Evolutionary conservation across 2,329 filamentous ascomycete species (phyloP), one percentile per base, ranked within the genome.

Genomic region (Cytospora schulzeri): DNA sequence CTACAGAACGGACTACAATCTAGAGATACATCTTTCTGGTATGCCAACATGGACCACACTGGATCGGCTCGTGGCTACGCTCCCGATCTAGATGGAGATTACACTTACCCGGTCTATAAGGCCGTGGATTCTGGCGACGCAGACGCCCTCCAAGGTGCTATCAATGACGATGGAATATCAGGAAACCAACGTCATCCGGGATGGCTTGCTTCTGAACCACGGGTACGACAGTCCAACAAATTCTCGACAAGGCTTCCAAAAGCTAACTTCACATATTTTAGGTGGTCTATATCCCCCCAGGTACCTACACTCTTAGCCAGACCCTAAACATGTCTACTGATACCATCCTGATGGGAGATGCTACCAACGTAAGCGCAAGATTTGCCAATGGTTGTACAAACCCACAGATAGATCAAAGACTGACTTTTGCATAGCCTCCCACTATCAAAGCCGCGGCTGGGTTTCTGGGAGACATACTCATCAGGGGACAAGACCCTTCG

Each of bases 271-370:
- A 15, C 15, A 41, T 19, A 41, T 41, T 4, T 19, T 14, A 35
- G 38, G 77, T 80, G 31, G 78, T 80, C 4, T 81, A 79, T 59
- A 74, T 80, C 50, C 78, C 78, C 0, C 74, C 78, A 1, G 79
- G 79, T 51, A 79, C 75, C 9, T 81, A 81, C 66, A 69, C 72
- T 45, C 70, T 81, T 59, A 72, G 70, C 63, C 59, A 73, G 55
- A 80, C 78, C 1, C 76, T 81, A 38, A 58, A 69, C 5, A 76
- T 80, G 75, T 77, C 78, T 61, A 80, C 79, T 0, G 79, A 80
- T 55, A 81, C 79, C 7, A 76, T 81, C 38, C 67, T 81, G 53
- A 80, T 81, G 76, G 79, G 79, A n/a, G 79, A 81, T 65, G 74
- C 78, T 1, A 79, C 75, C 4, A 72, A 80, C 60, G 76, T 76